phyloP scores from a whole-genome alignment of 768 basidiomycete genomes.

The Leccinellum albellum region DNA sequence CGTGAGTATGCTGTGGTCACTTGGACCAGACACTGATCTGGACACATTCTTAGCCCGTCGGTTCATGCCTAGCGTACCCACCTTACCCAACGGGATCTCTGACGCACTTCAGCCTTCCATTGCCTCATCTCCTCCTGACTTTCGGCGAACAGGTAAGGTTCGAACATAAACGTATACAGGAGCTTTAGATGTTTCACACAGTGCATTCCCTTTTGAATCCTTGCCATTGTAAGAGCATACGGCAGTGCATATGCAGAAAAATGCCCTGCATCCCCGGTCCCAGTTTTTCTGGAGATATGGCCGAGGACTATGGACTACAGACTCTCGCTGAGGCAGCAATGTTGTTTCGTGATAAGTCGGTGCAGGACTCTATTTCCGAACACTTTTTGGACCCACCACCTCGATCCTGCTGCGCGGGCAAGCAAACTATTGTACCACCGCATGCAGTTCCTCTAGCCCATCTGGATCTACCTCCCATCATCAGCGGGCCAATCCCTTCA shows the following conservation, averaged over 20 bases:
- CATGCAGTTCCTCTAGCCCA: slow-evolving; percentile 18
- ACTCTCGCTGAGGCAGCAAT: slow-evolving; percentile 38
- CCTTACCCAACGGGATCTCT: slow-evolving; percentile 70
- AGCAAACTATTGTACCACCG: neutral
- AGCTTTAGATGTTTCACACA: slow-evolving; percentile 23
- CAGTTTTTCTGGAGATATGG: slow-evolving; percentile 1
- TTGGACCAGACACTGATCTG: slow-evolving; percentile 15
- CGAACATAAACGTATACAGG: neutral
- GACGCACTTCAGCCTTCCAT: slow-evolving; percentile 41
- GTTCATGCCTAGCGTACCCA: slow-evolving; percentile 67
- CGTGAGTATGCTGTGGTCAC: slow-evolving; percentile 18
- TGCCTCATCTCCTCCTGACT: slow-evolving; percentile 34
- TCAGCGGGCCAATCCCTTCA: slow-evolving; percentile 21
- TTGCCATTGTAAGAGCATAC: slow-evolving; percentile 54
- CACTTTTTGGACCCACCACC: slow-evolving; percentile 7
- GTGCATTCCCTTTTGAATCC: slow-evolving; percentile 63
- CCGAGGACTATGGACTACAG: slow-evolving; percentile 24
- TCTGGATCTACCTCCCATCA: slow-evolving; percentile 50
- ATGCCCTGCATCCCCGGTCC: slow-evolving; percentile 1
- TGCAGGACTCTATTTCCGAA: slow-evolving; percentile 1
- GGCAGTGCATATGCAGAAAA: slow-evolving; percentile 50
- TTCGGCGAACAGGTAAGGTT: slow-evolving; percentile 48
- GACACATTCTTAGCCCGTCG: slow-evolving; percentile 47
- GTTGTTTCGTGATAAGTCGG: slow-evolving; percentile 15
- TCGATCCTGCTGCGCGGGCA: slow-evolving; percentile 22